Evolutionary conservation across 148 eudicot species (phyloP).

Genomic region (Cornus controversa): DNA sequence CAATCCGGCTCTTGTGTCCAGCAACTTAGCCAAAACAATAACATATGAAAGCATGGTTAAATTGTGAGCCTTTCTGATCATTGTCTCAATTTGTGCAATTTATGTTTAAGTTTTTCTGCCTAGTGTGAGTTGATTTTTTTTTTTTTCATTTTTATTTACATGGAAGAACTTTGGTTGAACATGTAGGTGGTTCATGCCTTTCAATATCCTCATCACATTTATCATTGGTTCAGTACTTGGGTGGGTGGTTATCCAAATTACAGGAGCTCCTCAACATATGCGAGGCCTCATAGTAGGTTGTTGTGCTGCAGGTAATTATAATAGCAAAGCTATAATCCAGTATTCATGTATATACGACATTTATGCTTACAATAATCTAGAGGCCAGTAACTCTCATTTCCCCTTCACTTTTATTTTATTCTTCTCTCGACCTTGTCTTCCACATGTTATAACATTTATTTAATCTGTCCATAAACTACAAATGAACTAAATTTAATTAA

Average conservation of each 20-base stretch:
- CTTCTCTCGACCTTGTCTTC: not conserved
- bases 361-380: not conserved
- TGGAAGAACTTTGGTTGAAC: conserved; percentile 1
- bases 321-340: not conserved
- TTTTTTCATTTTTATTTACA: not conserved
- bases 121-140: not conserved
- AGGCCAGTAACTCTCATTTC: not conserved
- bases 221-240: conserved; percentile 65
- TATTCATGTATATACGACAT: not conserved
- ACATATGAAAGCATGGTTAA: conserved; percentile 43
- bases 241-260: conserved; percentile 45
- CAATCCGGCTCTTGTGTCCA: conserved; percentile 47
- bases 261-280: conserved; percentile 54
- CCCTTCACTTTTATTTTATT: not conserved
- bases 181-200: conserved; percentile 76
- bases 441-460: too few species aligned
- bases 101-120: not conserved
- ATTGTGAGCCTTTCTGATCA: conserved; percentile 30
- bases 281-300: conserved; percentile 55
- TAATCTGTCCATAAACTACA: not conserved
- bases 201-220: conserved; percentile 56
- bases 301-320: conserved; percentile 58
- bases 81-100: not conserved
- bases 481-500: too few species aligned
- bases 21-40: conserved; percentile 48